Evolutionary conservation across 768 basidiomycete genomes (phyloP), one percentile per base, ranked within the genome.

Genomic region (Galerina sulciceps): DNA sequence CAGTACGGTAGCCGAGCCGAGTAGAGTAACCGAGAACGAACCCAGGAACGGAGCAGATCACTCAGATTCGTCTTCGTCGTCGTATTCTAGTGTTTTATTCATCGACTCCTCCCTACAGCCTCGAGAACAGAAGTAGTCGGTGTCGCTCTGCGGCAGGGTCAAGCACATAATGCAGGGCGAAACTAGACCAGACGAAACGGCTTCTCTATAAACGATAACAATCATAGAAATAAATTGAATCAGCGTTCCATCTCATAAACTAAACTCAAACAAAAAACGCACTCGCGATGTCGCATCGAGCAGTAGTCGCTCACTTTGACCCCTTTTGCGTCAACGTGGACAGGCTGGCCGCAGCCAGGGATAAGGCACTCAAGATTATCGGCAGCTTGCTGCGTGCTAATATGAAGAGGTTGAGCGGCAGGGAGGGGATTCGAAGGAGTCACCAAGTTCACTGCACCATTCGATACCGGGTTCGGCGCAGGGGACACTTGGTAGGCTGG

Each of bases 111-210:
- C 84, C 64, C 80, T 80, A 69, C 87, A 89, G 3, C 75, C 75
- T 56, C 76, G 71, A 15, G 83, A 78, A 63, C 87, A 89, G 68
- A 89, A 89, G 68, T 88, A 86, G 73, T 89, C 86, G 4, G 68
- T 74, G 38, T 78, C 78, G 56, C 81, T 80, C 68, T 89, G 87
- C 18, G 87, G 87, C 59, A 82, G 73, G 41, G 73, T 75, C 64
- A 85, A 70, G 64, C 87, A 89, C 85, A 88, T 84, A 64, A 89
- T 87, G 61, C 87, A 88, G 10, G 82, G 79, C 13, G 75, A 67
- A 35, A 74, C 81, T 35, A 86, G 63, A 26, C 86, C 84, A 15
- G 78, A 71, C 14, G 68, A 71, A 11, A 88, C 85, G 0, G 85
- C 86, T 65, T 88, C 85, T 71, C 87, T 88, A 59, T 49, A 63